A percentile compares a stretch with the other conserved stretches of the same genome.
These are phyloP conservation scores for Boletus tylopilopsis DNA, from an alignment of 768 basidiomycete species.

Conservation along the genomic window DNA sequence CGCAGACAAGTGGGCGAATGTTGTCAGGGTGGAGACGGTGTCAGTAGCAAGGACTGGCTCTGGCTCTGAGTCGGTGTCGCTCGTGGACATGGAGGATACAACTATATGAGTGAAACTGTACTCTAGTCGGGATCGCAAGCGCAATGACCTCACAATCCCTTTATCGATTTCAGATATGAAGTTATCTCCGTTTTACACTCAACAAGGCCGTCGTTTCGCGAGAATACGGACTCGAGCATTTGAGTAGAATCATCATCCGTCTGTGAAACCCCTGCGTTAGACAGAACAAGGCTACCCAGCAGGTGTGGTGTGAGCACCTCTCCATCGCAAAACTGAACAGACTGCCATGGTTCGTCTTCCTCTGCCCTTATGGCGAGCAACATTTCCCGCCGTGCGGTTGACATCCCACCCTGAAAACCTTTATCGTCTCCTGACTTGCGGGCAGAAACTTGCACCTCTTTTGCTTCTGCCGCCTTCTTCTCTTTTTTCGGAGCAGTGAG, in stretches of 20 bases:
- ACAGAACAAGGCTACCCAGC: neutral
- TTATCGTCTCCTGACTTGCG: slow-evolving; percentile 65
- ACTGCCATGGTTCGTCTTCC: slow-evolving; percentile 75
- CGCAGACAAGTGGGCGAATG: slow-evolving; percentile 19
- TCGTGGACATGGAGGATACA: slow-evolving; percentile 31
- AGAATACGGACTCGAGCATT: slow-evolving; percentile 62
- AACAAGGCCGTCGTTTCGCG: slow-evolving; percentile 47
- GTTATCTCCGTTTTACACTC: slow-evolving; percentile 54
- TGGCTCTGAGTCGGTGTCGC: slow-evolving; percentile 61
- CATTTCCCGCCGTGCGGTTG: slow-evolving; percentile 72
- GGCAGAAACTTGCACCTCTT: slow-evolving; percentile 75
- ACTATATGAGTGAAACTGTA: neutral
- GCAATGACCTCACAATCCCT: slow-evolving; percentile 41
- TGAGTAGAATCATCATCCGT: slow-evolving; percentile 52
- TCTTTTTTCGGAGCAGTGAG: slow-evolving; percentile 48
- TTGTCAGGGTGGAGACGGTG: slow-evolving; percentile 13
- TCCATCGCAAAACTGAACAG: slow-evolving; percentile 60
- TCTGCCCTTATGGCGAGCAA: slow-evolving; percentile 66
- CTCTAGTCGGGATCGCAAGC: neutral
- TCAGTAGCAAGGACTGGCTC: slow-evolving; percentile 26
- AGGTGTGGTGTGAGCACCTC: slow-evolving; percentile 44
- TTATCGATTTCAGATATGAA: slow-evolving; percentile 54
- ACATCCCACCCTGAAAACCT: slow-evolving; percentile 60
- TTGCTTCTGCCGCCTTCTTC: slow-evolving; percentile 55
- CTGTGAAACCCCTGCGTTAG: slow-evolving; percentile 39